Evolutionary conservation across 2,329 filamentous ascomycete genomes (phyloP), one percentile per base, ranked within the genome.

Genomic region (Trichothecium roseum): DNA sequence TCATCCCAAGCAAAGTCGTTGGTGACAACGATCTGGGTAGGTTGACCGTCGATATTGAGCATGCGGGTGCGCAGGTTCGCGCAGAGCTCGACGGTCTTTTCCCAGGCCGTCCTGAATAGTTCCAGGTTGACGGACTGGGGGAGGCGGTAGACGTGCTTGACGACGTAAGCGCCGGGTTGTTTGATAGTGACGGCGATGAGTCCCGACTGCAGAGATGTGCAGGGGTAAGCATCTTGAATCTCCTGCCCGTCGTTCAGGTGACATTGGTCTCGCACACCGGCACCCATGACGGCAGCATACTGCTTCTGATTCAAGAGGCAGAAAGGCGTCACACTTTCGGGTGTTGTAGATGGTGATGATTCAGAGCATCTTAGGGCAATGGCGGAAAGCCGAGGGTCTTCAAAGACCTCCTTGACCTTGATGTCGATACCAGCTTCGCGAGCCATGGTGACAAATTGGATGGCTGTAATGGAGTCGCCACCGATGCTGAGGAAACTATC

Each of bases 161-260:
- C 20, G 10, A 24, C 20, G 10, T 24, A 24, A 10, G 20, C 20
- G 20, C 20, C 20, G 20, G 20, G 40, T 33, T n/a, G 15, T 31
- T 22, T 24, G 35, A 55, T 52, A 8, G 68, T 62, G 4, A 70
- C 44, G 2, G 64, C 62, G 47, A 72, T 59, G 3, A 72, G 54
- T 4, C 60, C 64, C 42, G 68, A 64, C 39, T 72, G 68, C 1
- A 69, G 46, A 1, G 65, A 56, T 0, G 66, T 65, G 45, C 64
- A 66, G 1, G 67, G 67, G 33, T 68, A 72, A 0, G 65, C 48
- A 36, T 72, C 66, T 34, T 68, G 59, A 6, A 68, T 24, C 10
- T 24, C 20, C 20, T 14, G 15, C 6, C 28, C 15, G 6, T 24
- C 6, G 20, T 10, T 24, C 6, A 30, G 13, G 6, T 24, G 20